Conservation (phyloP, 2,329 filamentous ascomycete genomes). For the Blastomyces silverae region DNA sequence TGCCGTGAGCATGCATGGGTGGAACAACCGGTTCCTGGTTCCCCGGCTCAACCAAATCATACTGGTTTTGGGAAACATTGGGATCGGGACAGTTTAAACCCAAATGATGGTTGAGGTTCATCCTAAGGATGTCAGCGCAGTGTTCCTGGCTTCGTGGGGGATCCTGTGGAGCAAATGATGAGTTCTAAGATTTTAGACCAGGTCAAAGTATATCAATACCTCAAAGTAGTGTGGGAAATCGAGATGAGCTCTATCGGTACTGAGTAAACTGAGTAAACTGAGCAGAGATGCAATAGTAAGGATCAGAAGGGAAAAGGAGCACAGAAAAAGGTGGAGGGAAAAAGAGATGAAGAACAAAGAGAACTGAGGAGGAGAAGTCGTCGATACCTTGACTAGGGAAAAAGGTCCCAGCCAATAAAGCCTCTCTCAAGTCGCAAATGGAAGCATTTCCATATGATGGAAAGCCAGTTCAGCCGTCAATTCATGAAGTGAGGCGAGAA, state of each 20-base stretch:
- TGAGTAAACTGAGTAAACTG: background rate
- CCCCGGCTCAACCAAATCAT: background rate
- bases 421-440: background rate
- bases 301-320: background rate
- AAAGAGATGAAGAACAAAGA: no score
- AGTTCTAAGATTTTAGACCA: background rate
- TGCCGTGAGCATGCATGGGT: background rate
- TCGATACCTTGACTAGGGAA: background rate
- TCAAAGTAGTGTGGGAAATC: background rate
- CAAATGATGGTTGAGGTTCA: background rate
- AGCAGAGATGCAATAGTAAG: background rate
- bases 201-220: background rate
- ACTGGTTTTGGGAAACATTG: background rate
- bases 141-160: background rate
- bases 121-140: background rate
- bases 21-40: background rate
- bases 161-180: background rate
- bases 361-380: background rate
- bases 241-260: background rate
- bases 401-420: background rate
- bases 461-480: background rate
- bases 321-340: background rate
- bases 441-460: background rate
- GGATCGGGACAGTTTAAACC: background rate
- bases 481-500: background rate